Base-by-base conservation (phyloP, 116 monocot species). In the Papilionanthe hybrid region DNA sequence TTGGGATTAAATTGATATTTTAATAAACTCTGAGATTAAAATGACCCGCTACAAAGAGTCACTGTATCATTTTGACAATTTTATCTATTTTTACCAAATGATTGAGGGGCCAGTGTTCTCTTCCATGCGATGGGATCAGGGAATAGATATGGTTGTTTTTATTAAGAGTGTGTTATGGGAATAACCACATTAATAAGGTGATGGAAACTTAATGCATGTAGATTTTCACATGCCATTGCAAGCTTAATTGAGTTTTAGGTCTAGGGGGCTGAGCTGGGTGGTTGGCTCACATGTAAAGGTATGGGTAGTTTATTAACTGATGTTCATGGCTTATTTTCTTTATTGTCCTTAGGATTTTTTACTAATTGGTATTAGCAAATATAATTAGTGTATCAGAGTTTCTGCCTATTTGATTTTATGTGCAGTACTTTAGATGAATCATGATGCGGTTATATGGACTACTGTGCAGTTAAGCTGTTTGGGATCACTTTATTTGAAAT, bases 181-280 rank as follows among this genome's bases (percentile, higher is more conserved):
- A 73, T 73, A 73, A 73, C 43, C 73, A 43, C 44, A n/a, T 9
- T 43, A 44, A 71, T 71, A 71, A 71, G 30, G 29, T 71, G 37
- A 37, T 71, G 29, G 17, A 71, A 37, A 37, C 13, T 71, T 29
- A 15, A 41, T 71, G 41, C 71, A 71, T 71, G 71, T 71, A 71
- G 71, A 41, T 71, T 25, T 37, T 5, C 41, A 53, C 53, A 49
- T 9, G 9, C 10, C 49, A 53, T 18, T 53, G 53, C 17, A 53
- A 17, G 4, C 37, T 53, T 53, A 53, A 53, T 53, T 53, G 53
- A 53, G 53, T 53, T 53, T 15, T 53, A 4, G 53, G 4, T 17
- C 3, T 53, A 53, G 53, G 13, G 15, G 41, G 65, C 65, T 65
- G 27, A 65, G 65, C 27, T 65, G 23, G 25, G 10, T 27, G 9